Evolutionary conservation across 2,329 filamentous ascomycete genomes (phyloP).

Genomic region (Fusarium liriodendri): DNA sequence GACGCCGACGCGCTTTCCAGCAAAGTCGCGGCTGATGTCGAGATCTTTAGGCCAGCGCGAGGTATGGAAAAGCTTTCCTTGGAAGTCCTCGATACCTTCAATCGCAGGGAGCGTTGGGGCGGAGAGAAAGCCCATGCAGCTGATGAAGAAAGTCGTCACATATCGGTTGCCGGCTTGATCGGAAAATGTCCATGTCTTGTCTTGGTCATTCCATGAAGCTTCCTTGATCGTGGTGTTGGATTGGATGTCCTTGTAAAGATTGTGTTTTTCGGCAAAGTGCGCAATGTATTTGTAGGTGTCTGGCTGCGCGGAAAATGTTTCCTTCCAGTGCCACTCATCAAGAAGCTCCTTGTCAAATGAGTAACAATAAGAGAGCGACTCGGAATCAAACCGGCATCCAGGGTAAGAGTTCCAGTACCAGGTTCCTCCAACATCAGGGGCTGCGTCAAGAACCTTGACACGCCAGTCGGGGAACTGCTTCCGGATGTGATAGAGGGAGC

Average conservation of each 20-base stretch:
- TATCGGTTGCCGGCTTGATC: neutral
- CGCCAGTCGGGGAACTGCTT: constrained; percentile 42
- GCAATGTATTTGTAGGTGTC: neutral
- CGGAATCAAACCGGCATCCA: constrained; percentile 51
- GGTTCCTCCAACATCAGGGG: constrained; percentile 36
- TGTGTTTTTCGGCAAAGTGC: neutral
- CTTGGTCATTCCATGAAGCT: neutral
- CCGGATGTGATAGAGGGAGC: constrained; percentile 52
- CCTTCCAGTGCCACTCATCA: constrained; percentile 35
- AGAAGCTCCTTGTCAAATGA: constrained; percentile 35
- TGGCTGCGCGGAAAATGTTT: constrained; percentile 54
- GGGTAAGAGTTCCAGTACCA: constrained; percentile 44
- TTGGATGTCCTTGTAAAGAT: neutral
- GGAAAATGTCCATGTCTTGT: neutral
- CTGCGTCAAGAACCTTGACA: constrained; percentile 33
- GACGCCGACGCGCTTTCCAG: neutral
- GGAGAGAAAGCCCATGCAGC: neutral
- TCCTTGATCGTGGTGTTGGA: neutral
- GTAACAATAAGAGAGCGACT: constrained; percentile 53
- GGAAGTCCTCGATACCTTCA: neutral
- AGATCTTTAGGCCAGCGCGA: neutral
- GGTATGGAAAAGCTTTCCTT: neutral
- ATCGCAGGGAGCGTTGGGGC: neutral
- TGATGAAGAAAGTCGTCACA: neutral
- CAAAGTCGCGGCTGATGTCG: neutral